A percentile compares a stretch with the other conserved stretches of the same genome.
Evolutionary conservation across 495 filamentous ascomycete species (phyloP).

Genomic region (Penicillium mononematosum): DNA sequence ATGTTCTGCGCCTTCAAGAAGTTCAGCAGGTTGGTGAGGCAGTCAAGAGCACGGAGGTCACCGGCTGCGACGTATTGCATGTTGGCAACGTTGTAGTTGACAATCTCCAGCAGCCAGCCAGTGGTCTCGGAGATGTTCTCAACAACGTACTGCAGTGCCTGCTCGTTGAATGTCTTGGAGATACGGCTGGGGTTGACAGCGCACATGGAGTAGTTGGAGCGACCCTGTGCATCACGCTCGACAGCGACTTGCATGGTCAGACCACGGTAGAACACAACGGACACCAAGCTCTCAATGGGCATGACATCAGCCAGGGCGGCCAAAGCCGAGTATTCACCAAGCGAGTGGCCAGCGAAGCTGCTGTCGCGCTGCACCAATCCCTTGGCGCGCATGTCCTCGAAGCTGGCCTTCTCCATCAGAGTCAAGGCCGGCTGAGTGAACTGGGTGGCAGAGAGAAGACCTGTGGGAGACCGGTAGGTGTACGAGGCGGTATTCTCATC

Average conservation of each 20-base stretch:
- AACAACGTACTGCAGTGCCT: constrained; percentile 92
- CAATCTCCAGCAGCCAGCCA: constrained; percentile 93
- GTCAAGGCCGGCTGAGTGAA: constrained; percentile 98
- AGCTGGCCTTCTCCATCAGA: constrained; percentile 98
- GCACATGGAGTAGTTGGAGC: constrained; percentile 98
- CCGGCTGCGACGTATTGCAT: constrained; percentile 98
- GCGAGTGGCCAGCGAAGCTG: constrained; percentile 95
- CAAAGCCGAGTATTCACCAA: constrained; percentile 97
- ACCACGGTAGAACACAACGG: constrained; percentile 98
- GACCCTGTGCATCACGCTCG: constrained; percentile 87
- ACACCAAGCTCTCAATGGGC: constrained; percentile 97
- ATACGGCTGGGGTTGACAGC: constrained; percentile 97
- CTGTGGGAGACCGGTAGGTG: constrained; percentile 93
- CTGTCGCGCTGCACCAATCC: constrained; percentile 94
- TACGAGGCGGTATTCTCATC: constrained; percentile 88
- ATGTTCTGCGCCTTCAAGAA: constrained; percentile 94
- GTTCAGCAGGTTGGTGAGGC: constrained; percentile 87
- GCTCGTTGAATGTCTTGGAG: constrained; percentile 96
- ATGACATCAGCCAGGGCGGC: constrained; percentile 97
- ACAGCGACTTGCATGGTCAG: constrained; percentile 99
- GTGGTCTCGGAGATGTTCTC: constrained; percentile 90
- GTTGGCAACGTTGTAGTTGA: constrained; percentile 98
- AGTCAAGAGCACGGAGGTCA: constrained; percentile 93
- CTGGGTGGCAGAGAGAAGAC: constrained; percentile 94
- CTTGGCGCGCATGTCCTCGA: constrained; percentile 98